Base-by-base conservation (phyloP, 2,329 filamentous ascomycete genomes). In the Pseudogymnoascus sp. region DNA sequence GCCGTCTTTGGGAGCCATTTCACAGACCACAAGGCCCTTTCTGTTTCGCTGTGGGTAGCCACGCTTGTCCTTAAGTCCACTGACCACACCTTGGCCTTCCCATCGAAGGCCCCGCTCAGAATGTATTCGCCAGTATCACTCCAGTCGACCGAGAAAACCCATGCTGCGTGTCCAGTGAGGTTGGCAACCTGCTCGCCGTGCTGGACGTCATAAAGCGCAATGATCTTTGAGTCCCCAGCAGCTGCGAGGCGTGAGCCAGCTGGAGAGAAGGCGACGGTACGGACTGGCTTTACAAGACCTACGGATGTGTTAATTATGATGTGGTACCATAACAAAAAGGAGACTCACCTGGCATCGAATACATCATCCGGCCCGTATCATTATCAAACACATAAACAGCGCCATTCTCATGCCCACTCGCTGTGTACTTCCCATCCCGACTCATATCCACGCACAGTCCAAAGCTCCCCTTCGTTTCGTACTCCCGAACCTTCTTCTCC, bases 41-140 rank as follows among this genome's bases (percentile, higher is more conserved):
- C 93, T 5, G 90, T 92, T 78, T 97, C 93, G 64, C 88, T 93
- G 74, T 96, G 91, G 9, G 95, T 99, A 11, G 93, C 92, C 50
- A 99, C 95, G 73, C 95, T 97, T 4, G 82, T 82, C 64, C 86
- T 84, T 35, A 87, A 84, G 70, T 96, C 92, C 65, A 97, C 84
- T 31, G 91, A 93, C 95, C 95, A 99, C 31, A 97, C 90, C 76
- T 96, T 97, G 65, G 90, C 91, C 76, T 96, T 97, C 38, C 95
- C 93, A 72, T 97, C 93, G 74, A 96, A 91, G 1, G 89, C 87
- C 59, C 91, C 91, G 71, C 89, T 96, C 2, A 97, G 81, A 11
- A 99, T 79, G 74, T 90, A 96, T 76, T 97, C 93, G 59, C 95
- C 95, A 4, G 90, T 96, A 71, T 90, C 85, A 74, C 88, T 97